Conservation (phyloP, 768 basidiomycete species). For the Tricholomella constricta region DNA sequence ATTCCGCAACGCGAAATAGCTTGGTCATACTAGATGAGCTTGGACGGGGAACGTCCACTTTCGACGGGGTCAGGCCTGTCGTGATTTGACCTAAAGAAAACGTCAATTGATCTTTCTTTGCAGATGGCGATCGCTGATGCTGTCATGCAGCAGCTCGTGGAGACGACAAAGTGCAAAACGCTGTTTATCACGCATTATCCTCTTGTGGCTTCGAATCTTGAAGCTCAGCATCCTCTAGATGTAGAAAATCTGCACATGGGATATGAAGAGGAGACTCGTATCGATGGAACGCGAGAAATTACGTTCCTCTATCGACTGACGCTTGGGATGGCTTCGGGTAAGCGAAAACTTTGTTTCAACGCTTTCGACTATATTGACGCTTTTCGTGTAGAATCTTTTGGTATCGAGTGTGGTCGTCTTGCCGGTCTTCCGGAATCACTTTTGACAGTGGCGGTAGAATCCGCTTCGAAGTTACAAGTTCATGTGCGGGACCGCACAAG, state of each 20-base stretch:
- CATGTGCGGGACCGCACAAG: conserved; percentile 51
- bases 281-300: conserved; percentile 77
- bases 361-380: not conserved
- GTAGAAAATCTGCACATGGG: conserved; percentile 88
- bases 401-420: conserved; percentile 88
- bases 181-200: conserved; percentile 98
- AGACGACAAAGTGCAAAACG: conserved; percentile 63
- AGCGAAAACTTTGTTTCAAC: not conserved
- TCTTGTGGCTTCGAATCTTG: conserved; percentile 69
- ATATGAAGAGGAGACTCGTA: conserved; percentile 65
- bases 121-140: conserved; percentile 89
- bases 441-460: conserved; percentile 57
- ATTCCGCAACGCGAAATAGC: conserved; percentile 69
- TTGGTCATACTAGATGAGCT: conserved; percentile 91
- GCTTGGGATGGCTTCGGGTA: conserved; percentile 66
- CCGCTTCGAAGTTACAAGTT: conserved; percentile 56
- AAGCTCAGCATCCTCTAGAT: conserved; percentile 56
- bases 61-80: conserved; percentile 66
- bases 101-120: conserved; percentile 1
- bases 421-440: conserved; percentile 80
- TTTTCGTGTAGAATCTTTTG: conserved; percentile 66
- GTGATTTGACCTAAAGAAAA: not conserved
- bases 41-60: conserved; percentile 89
- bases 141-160: conserved; percentile 71
- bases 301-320: conserved; percentile 84